Evolutionary conservation across 2,329 filamentous ascomycete species (phyloP).

Genomic region (Nemania bipapillata): DNA sequence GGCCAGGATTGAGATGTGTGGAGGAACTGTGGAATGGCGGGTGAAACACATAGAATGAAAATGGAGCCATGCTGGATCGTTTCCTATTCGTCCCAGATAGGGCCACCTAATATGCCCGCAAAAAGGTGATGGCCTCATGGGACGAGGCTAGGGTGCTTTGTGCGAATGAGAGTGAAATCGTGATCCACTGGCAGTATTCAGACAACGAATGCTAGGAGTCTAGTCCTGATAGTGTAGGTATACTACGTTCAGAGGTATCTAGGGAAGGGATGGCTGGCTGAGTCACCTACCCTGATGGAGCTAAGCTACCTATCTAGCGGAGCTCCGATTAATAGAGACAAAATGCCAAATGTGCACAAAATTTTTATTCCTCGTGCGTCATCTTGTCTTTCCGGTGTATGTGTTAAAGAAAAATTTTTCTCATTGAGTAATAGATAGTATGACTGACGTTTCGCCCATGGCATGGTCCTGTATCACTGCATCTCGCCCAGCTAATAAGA

Average conservation of each 20-base stretch:
- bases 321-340: conserved; percentile 32
- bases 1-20: conserved; percentile 19
- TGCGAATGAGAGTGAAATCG: conserved; percentile 14
- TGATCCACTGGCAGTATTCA: not conserved
- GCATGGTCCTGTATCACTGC: conserved; percentile 13
- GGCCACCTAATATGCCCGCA: conserved; percentile 11
- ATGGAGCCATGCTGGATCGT: conserved; percentile 30
- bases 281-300: conserved; percentile 43
- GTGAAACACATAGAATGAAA: conserved; percentile 33
- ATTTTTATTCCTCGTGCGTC: conserved; percentile 22
- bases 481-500: conserved; percentile 10
- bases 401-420: conserved; percentile 25
- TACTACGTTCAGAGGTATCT: not conserved
- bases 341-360: not conserved
- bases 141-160: conserved; percentile 20
- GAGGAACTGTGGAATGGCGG: conserved; percentile 34
- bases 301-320: conserved; percentile 13
- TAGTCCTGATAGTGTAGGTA: not conserved
- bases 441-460: conserved; percentile 30
- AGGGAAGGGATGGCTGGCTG: conserved; percentile 33
- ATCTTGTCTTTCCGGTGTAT: conserved; percentile 21
- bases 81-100: conserved; percentile 37
- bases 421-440: conserved; percentile 8
- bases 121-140: not conserved
- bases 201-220: not conserved